Evolutionary conservation across 2,329 filamentous ascomycete genomes (phyloP).

Genomic region (Teratosphaeria destructans): DNA sequence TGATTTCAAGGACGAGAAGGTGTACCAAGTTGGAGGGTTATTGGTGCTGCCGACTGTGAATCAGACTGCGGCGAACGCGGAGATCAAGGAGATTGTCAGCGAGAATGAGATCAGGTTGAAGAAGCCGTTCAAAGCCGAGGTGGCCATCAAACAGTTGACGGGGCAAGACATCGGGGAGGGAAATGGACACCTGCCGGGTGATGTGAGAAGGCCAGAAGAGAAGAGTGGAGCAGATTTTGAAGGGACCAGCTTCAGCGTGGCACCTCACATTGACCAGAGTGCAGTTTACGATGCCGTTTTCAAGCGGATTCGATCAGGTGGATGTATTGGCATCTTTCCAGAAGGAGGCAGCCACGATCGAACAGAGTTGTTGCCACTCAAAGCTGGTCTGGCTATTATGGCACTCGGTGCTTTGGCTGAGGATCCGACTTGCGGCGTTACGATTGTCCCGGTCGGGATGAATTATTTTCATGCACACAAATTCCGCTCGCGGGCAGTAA

Average conservation of each 20-base stretch:
- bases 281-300: constrained; percentile 92
- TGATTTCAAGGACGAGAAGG: constrained; percentile 58
- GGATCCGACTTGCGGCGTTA: constrained; percentile 75
- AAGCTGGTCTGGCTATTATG: constrained; percentile 97
- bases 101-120: constrained; percentile 77
- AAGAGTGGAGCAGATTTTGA: constrained; percentile 50
- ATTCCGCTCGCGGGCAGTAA: constrained; percentile 87
- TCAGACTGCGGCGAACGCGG: constrained; percentile 67
- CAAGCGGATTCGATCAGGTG: constrained; percentile 65
- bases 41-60: constrained; percentile 79
- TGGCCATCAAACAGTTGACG: constrained; percentile 71
- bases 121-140: constrained; percentile 70
- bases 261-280: constrained; percentile 88
- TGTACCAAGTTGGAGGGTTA: constrained; percentile 69
- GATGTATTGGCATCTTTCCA: constrained; percentile 92
- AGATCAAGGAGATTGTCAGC: constrained; percentile 71
- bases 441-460: constrained; percentile 95
- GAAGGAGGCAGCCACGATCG: constrained; percentile 95
- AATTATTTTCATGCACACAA: constrained; percentile 99
- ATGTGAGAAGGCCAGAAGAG: constrained; percentile 38
- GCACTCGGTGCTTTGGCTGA: constrained; percentile 80
- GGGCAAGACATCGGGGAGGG: constrained; percentile 57
- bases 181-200: constrained; percentile 43
- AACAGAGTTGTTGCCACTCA: constrained; percentile 80
- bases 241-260: constrained; percentile 75